Conservation (phyloP, 2,329 filamentous ascomycete species). For the Claviceps paspali region DNA sequence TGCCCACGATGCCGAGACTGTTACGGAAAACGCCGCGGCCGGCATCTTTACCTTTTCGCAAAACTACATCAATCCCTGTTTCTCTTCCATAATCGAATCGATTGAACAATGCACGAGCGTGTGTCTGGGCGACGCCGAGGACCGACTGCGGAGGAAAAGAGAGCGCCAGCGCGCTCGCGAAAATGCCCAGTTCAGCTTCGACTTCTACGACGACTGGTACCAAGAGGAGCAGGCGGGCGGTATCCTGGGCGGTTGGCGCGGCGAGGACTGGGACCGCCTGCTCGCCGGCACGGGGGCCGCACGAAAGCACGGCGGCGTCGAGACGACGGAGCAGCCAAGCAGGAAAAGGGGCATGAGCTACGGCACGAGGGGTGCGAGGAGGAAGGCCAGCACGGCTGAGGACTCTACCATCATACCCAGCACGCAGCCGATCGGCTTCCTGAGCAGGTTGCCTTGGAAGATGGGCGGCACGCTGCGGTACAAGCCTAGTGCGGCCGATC, state of each 20-base stretch:
- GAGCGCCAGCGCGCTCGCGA: conserved; percentile 45
- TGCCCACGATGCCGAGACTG: conserved; percentile 75
- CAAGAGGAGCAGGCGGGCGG: conserved; percentile 37
- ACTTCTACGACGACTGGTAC: conserved; percentile 98
- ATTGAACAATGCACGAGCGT: conserved; percentile 58
- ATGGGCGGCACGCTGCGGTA: conserved; percentile 72
- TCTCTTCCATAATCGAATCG: conserved; percentile 49
- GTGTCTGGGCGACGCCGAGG: conserved; percentile 57
- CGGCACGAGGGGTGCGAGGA: conserved; percentile 46
- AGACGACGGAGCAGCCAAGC: conserved; percentile 45
- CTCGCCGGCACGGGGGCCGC: conserved; percentile 51
- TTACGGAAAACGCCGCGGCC: conserved; percentile 82
- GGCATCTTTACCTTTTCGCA: conserved; percentile 83
- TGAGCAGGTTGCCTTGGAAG: conserved; percentile 72
- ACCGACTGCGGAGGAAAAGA: conserved; percentile 52
- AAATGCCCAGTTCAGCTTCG: conserved; percentile 71
- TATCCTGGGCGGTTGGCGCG: conserved; percentile 58
- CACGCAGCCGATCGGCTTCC: conserved; percentile 70
- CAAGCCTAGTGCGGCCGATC: conserved; percentile 76
- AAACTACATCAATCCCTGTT: conserved; percentile 69
- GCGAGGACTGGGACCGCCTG: conserved; percentile 72
- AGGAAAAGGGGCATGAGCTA: conserved; percentile 82
- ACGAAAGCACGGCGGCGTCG: conserved; percentile 18
- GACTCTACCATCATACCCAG: conserved; percentile 86
- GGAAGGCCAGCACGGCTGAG: conserved; percentile 36